Evolutionary conservation across 306 rosid species (phyloP).

Genomic region (Vigna radiata): DNA sequence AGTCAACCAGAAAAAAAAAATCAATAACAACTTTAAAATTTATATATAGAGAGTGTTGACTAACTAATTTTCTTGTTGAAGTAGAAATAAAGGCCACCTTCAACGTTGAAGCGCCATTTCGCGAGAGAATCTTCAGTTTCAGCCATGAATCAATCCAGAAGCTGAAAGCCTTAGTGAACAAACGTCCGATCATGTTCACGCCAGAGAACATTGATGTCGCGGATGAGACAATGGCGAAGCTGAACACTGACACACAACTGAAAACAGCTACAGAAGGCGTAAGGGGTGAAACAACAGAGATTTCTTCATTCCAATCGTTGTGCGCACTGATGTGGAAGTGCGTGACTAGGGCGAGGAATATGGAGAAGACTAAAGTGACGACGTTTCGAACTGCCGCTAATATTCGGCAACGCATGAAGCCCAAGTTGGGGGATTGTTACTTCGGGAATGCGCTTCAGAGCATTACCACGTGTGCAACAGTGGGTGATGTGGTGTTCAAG

Average conservation of each 20-base stretch:
- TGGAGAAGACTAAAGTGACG: slow-evolving; percentile 59
- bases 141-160: slow-evolving; percentile 58
- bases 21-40: too few species aligned
- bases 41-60: too few species aligned
- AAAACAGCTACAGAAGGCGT: slow-evolving; percentile 44
- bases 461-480: slow-evolving; percentile 57
- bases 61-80: background rate
- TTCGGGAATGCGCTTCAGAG: slow-evolving; percentile 93
- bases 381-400: slow-evolving; percentile 87
- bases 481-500: slow-evolving; percentile 53
- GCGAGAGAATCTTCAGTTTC: slow-evolving; percentile 79
- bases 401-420: slow-evolving; percentile 73
- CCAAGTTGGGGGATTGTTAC: slow-evolving; percentile 62
- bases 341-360: slow-evolving; percentile 76
- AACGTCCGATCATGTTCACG: background rate
- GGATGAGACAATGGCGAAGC: slow-evolving; percentile 62
- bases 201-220: background rate
- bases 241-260: slow-evolving; percentile 50
- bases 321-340: slow-evolving; percentile 72
- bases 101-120: slow-evolving; percentile 51
- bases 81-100: slow-evolving; percentile 60
- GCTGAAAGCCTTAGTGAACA: slow-evolving; percentile 62
- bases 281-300: slow-evolving; percentile 38
- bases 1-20: too few species aligned
- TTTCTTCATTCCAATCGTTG: slow-evolving; percentile 85